Percentiles rank a stretch among this genome's conserved stretches.
phyloP scores from a whole-genome alignment of 108 stramenopile genomes.

The Asterionellopsis glacialis region DNA sequence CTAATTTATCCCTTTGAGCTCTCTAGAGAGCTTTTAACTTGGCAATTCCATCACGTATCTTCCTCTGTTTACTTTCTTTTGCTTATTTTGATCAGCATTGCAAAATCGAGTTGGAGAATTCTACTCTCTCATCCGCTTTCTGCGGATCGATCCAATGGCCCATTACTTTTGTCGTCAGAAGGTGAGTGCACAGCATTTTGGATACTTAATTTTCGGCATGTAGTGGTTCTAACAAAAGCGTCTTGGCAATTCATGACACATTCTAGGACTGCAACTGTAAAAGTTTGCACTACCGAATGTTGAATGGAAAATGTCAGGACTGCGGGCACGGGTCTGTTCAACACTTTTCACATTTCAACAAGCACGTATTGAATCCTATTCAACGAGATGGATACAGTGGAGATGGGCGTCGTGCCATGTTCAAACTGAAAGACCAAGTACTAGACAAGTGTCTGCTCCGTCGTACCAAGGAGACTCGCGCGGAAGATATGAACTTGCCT shows the following conservation, averaged over 20 bases:
- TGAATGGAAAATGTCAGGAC: conserved; percentile 69
- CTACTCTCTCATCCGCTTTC: conserved; percentile 92
- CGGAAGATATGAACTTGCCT: conserved; percentile 95
- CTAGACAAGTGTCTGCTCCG: conserved; percentile 90
- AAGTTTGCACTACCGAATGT: conserved; percentile 90
- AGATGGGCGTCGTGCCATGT: conserved; percentile 92
- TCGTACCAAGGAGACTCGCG: conserved; percentile 91
- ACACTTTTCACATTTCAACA: conserved; percentile 95
- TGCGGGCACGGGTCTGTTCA: conserved; percentile 91
- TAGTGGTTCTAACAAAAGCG: background rate
- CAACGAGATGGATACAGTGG: conserved; percentile 79
- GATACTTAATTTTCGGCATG: background rate
- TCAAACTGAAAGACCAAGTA: conserved; percentile 71
- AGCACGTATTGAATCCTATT: conserved; percentile 93
- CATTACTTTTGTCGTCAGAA: conserved; percentile 89
- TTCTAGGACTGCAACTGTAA: conserved; percentile 88
- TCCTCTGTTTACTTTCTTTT: too few relatives aligned
- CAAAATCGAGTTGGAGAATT: conserved; percentile 99
- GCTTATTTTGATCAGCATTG: conserved; percentile 27
- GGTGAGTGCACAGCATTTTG: background rate
- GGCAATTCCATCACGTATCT: too few relatives aligned
- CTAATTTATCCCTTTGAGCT: too few relatives aligned
- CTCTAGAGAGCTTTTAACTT: too few relatives aligned
- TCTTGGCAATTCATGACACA: background rate
- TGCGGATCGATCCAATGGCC: conserved; percentile 94